phyloP scores from a whole-genome alignment of 23 red algal species.

The Gracilaria gracilis region DNA sequence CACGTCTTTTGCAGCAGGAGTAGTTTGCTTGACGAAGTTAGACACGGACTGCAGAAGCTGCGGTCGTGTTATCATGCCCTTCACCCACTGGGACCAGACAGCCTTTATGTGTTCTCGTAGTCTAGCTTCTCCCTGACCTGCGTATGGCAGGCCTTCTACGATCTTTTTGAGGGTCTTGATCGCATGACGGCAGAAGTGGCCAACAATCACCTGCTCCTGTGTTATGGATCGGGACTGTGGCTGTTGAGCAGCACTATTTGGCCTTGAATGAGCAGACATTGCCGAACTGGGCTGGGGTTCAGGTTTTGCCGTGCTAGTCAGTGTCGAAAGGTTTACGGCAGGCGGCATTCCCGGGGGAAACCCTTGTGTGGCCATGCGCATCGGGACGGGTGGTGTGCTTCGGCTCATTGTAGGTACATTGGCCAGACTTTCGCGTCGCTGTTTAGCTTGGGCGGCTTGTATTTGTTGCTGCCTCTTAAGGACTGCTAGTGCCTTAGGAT shows the following conservation, averaged over 20 bases:
- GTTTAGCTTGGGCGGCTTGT: slow-evolving; percentile 30
- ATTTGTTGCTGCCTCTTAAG: slow-evolving; percentile 19
- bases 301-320: not conserved
- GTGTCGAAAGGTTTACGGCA: not conserved
- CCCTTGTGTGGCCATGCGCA: not conserved
- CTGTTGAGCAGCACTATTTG: slow-evolving; percentile 2
- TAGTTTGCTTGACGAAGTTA: slow-evolving; percentile 51
- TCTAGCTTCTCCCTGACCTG: not conserved
- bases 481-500: slow-evolving; percentile 24
- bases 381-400: not conserved
- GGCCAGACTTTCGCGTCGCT: not conserved
- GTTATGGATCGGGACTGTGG: slow-evolving; percentile 26
- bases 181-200: slow-evolving; percentile 71
- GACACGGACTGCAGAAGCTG: slow-evolving; percentile 56
- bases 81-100: slow-evolving; percentile 74
- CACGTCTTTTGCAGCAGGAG: slow-evolving; percentile 42
- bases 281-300: not conserved
- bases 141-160: slow-evolving; percentile 37
- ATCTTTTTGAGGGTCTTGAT: slow-evolving; percentile 57
- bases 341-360: not conserved
- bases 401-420: not conserved
- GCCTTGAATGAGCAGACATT: not conserved
- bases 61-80: slow-evolving; percentile 45
- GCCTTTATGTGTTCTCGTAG: slow-evolving; percentile 65
- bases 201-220: slow-evolving; percentile 70